A percentile compares a stretch with the other conserved stretches of the same genome.
These are phyloP conservation scores for Azolla pinnata DNA, from an alignment of 75 land plant species.

Conservation along the genomic window DNA sequence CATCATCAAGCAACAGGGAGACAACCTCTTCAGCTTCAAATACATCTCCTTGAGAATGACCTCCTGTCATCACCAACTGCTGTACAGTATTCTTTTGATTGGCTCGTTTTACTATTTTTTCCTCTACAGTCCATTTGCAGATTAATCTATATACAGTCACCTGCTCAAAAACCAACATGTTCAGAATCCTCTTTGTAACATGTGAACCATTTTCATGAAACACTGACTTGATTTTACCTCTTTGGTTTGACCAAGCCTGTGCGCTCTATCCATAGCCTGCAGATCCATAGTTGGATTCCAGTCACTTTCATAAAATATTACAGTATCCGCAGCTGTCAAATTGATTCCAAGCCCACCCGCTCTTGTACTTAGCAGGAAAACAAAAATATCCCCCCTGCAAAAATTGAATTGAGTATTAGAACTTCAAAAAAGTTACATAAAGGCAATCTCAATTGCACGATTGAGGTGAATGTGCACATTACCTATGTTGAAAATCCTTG, in stretches of 20 bases:
- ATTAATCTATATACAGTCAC: slow-evolving; percentile 92
- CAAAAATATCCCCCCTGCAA: slow-evolving; percentile 88
- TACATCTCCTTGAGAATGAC: slow-evolving; percentile 77
- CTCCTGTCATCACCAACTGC: slow-evolving; percentile 97
- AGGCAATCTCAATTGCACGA: no score
- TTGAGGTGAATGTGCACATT: no score
- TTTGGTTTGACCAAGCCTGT: slow-evolving; percentile 90
- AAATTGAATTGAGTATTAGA: no score
- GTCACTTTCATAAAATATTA: slow-evolving; percentile 96
- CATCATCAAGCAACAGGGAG: slow-evolving; percentile 84
- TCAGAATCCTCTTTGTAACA: not conserved
- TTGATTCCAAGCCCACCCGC: slow-evolving; percentile 98
- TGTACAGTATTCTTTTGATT: slow-evolving; percentile 97
- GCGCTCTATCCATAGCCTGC: slow-evolving; percentile 99
- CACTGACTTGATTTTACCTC: slow-evolving; percentile 47
- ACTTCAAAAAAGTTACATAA: no score
- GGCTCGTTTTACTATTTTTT: slow-evolving; percentile 92
- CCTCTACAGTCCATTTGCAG: slow-evolving; percentile 95
- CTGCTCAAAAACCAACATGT: slow-evolving; percentile 25
- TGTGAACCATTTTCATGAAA: not conserved
- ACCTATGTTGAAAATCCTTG: slow-evolving; percentile 87
- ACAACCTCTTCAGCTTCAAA: slow-evolving; percentile 89
- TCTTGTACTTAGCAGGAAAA: slow-evolving; percentile 91
- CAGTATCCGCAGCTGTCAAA: slow-evolving; percentile 97
- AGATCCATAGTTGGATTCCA: slow-evolving; percentile 98